Evolutionary conservation across 306 rosid genomes (phyloP), one percentile per base, ranked within the genome.

Genomic region (Vicia sativa): DNA sequence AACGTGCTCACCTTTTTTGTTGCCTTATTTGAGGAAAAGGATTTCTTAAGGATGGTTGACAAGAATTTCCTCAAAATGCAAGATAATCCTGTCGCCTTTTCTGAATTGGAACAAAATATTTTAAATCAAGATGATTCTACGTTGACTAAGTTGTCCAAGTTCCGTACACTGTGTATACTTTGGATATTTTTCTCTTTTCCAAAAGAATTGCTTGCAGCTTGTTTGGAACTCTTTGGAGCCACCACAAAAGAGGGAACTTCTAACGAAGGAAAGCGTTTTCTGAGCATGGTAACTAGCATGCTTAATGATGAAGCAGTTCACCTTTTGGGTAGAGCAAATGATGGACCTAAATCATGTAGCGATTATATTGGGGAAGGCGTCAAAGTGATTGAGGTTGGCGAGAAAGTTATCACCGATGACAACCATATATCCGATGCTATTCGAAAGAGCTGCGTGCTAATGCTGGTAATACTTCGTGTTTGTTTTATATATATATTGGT

Each of bases 161-260:
- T 83, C 43, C 79, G 77, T 18, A 83, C 52, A 9, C 73, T 93
- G 68, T 79, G 91, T 80, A 57, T 93, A 56, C 84, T 90, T 62
- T 11, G 84, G 85, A 73, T 93, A 67, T 85, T 90, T 65, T 90
- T 88, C 78, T 81, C 81, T 69, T 83, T 79, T 74, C 86, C 97
- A 54, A 90, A 88, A 84, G 75, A 74, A 71, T 77, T 85, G 78
- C 86, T 91, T 74, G 86, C 96, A 9, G 96, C 96, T 67, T 90
- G 90, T 81, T 85, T 90, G 70, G 96, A 93, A 59, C 81, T 84
- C 67, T 73, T 87, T 59, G 79, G 70, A 65, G 67, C 85, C 55
- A n/a, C 78, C 70, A 56, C 82, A 65, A 72, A 79, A 11, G 95
- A 90, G 68, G 90, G 77, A 74, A 68, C 80, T 79, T 77, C 71